A percentile compares a stretch with the other conserved stretches of the same genome.
These are phyloP conservation scores for Backusella macrospora DNA, from an alignment of 192 early-diverging fungal species.

Conservation along the genomic window DNA sequence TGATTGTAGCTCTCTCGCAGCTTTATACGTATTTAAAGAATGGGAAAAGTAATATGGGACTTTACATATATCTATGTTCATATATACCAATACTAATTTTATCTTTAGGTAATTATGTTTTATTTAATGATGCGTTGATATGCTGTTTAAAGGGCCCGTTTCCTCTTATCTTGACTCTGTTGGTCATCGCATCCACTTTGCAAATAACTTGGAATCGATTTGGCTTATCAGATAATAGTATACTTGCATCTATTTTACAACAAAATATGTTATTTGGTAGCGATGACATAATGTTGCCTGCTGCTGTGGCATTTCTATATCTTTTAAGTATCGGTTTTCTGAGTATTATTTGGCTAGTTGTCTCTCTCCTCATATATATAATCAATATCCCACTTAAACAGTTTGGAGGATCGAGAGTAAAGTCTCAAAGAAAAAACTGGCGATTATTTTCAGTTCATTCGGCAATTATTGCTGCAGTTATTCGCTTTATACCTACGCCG, in stretches of 20 bases:
- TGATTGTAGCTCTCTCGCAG: slow-evolving; percentile 2
- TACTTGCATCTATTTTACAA: background rate
- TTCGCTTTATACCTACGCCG: slow-evolving; percentile 6
- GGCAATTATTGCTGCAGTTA: background rate
- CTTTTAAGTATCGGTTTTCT: background rate
- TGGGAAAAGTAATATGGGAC: slow-evolving; percentile 4
- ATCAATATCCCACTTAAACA: background rate
- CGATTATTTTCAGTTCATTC: background rate
- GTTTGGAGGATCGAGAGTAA: background rate
- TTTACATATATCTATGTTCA: background rate
- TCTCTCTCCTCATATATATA: background rate
- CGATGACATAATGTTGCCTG: background rate
- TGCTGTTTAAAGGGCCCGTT: background rate
- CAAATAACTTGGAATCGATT: background rate
- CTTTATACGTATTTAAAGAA: slow-evolving; percentile 7
- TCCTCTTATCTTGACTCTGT: background rate
- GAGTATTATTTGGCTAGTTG: background rate
- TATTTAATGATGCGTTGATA: background rate
- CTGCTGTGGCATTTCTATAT: background rate
- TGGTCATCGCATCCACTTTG: background rate
- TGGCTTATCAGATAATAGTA: background rate
- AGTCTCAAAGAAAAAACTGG: no score
- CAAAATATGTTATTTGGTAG: background rate
- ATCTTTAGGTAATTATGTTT: background rate
- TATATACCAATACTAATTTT: background rate